phyloP scores from a whole-genome alignment of 208 protist genomes.

The Endotrypanum monterogeii region DNA sequence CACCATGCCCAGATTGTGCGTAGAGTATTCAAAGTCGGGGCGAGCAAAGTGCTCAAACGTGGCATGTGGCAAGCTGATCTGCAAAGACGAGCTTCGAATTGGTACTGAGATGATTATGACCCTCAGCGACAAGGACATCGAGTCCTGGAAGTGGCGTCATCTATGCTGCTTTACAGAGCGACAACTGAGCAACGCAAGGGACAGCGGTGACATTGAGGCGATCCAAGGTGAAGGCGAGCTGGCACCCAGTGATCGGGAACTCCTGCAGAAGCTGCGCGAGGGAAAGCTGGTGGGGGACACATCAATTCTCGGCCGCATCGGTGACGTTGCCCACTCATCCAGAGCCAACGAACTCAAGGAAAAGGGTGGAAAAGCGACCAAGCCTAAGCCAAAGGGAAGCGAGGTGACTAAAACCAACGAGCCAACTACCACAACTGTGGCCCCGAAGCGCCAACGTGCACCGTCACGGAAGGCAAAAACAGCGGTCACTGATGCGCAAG shows the following conservation, averaged over 20 bases:
- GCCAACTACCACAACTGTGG: neutral
- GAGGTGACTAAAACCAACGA: neutral
- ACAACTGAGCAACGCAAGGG: constrained; percentile 68
- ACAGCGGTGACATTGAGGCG: constrained; percentile 50
- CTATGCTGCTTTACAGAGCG: constrained; percentile 86
- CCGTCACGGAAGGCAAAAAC: constrained; percentile 16
- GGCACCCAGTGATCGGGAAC: constrained; percentile 47
- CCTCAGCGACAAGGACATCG: constrained; percentile 38
- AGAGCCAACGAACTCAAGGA: constrained; percentile 28
- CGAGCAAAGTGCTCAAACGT: constrained; percentile 60
- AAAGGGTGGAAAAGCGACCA: constrained; percentile 24
- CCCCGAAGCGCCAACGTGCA: constrained; percentile 21
- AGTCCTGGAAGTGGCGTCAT: constrained; percentile 80
- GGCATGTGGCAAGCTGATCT: constrained; percentile 60
- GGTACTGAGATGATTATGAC: constrained; percentile 65
- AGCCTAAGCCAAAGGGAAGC: constrained; percentile 19
- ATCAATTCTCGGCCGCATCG: constrained; percentile 59
- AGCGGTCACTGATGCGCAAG: constrained; percentile 5
- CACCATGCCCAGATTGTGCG: constrained; percentile 57
- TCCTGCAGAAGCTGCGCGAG: constrained; percentile 65
- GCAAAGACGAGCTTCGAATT: constrained; percentile 81
- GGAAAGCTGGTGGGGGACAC: constrained; percentile 55
- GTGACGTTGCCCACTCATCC: constrained; percentile 64
- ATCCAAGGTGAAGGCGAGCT: constrained; percentile 73
- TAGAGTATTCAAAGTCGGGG: constrained; percentile 81